Evolutionary conservation across 2,329 filamentous ascomycete species (phyloP), one percentile per base, ranked within the genome.

Genomic region (Colletotrichum ledebouriae): DNA sequence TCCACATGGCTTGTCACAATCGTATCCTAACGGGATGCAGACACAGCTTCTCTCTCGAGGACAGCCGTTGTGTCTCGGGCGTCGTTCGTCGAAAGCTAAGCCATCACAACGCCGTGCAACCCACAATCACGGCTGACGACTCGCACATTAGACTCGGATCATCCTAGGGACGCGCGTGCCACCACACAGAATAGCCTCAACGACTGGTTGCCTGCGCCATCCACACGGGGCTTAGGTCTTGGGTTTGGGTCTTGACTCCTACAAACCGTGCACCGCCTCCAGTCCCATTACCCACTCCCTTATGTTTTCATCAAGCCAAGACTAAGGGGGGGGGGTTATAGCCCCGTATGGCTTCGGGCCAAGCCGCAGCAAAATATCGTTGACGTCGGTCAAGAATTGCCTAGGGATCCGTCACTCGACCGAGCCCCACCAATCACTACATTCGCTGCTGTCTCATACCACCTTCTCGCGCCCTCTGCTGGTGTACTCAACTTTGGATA

Each of bases 271-370:
- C 37, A 12, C 13, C 12, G 37, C 37, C 37, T 39, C 37, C 3
- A 39, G 13, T 15, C 10, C 13, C 37, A 39, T 39, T 15, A 13
- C 37, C 29, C 29, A 29, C 29, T 25, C 25, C 25, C 29, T 7
- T 29, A 9, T 29, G 29, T 29, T 29, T 29, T 6, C 29, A 29
- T 29, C 29, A 29, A 29, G 7, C 29, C 29, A 29, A 29, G 29
- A 7, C 29, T 29, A 7, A 29, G 6, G 29, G 29, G 29, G 29
- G 29, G 29, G 29, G 29, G 9, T 6, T 29, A 29, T 13, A 52
- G 25, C 25, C 17, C 52, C 11, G 12, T 55, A n/a, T 55, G 55
- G 55, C 55, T 58, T 58, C 39, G 55, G 55, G 55, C 55, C 56
- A 59, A 34, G 41, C 42, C 56, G 56, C 56, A 20, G 20, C 42